phyloP scores from a whole-genome alignment of 257 asterid species.

The Cynanchum wilfordii region DNA sequence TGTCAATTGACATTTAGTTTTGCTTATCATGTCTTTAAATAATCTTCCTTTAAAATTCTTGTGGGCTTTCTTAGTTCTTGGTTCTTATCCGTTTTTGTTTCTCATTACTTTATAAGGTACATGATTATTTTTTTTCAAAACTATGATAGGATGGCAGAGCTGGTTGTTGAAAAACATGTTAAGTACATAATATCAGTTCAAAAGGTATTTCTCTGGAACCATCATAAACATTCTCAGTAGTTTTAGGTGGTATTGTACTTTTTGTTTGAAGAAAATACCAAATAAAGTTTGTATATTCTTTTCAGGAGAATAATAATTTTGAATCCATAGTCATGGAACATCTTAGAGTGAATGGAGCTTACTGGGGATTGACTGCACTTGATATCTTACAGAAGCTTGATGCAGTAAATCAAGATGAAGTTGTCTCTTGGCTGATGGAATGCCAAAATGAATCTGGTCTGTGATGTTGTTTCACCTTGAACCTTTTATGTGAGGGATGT shows the following conservation, averaged over 20 bases:
- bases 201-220: slow-evolving; percentile 5
- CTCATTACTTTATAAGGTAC: not conserved
- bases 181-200: slow-evolving; percentile 19
- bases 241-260: not conserved
- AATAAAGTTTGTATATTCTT: not conserved
- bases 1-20: not conserved
- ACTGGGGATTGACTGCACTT: slow-evolving; percentile 94
- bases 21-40: not conserved
- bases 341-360: slow-evolving; percentile 84
- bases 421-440: slow-evolving; percentile 76
- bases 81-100: no score
- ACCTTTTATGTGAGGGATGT: not conserved
- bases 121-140: not conserved
- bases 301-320: slow-evolving; percentile 67
- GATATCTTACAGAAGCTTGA: slow-evolving; percentile 71
- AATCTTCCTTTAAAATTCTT: not conserved
- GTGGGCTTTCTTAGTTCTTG: not conserved
- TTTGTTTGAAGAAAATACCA: slow-evolving; percentile 3
- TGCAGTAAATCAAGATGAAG: slow-evolving; percentile 67
- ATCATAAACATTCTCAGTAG: not conserved
- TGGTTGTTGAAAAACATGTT: slow-evolving; percentile 16
- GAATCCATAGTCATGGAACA: slow-evolving; percentile 89
- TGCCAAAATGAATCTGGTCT: slow-evolving; percentile 95
- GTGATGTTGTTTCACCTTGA: slow-evolving; percentile 14
- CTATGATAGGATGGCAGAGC: slow-evolving; percentile 14